Evolutionary conservation across 1,284 basidiomycete species (phyloP), one percentile per base, ranked within the genome.

Genomic region (Sanghuangporus sanghuang): DNA sequence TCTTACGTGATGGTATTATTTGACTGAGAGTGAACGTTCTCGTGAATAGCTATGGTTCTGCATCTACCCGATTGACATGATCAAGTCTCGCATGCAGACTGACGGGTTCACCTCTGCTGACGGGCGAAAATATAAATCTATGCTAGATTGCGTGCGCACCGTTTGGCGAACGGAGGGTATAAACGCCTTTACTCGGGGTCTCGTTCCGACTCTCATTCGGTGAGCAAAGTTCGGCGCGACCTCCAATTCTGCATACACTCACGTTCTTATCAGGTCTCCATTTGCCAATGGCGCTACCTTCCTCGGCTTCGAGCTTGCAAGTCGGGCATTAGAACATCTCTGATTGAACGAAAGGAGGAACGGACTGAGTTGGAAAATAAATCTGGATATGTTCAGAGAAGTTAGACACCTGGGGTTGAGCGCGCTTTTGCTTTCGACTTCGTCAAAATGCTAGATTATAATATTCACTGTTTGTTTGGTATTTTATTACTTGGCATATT

Each of bases 61-160:
- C 9, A 95, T 95, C 77, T 95, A 95, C 78, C 93, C 93, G 7
- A 88, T 95, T 74, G 95, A 96, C 75, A 93, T 97, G 83, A 87
- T 98, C 74, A 98, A 98, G 74, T 93, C 91, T 35, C 87, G 95
- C 62, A 89, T 98, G 79, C 96, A 98, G 77, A 98, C 95, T 0
- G 96, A 98, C 72, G 89, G 90, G 0, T 92, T 96, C 72, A 82
- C 85, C 50, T 78, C 85, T 6, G 75, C 84, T 21, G 86, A 86
- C 62, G 89, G 88, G 44, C 86, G 90, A 70, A 90, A 90, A 73
- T 98, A 96, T 78, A 82, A 79, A 48, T 91, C 90, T 11, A 85
- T 92, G 9, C 68, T 92, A 39, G 90, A 97, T 73, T 97, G 95
- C 69, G 85, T 92, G 44, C 83, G 84, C 44, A 90, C 87, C 66